Evolutionary conservation across 2,329 filamentous ascomycete species (phyloP).

Genomic region (Venturia aucupariae): DNA sequence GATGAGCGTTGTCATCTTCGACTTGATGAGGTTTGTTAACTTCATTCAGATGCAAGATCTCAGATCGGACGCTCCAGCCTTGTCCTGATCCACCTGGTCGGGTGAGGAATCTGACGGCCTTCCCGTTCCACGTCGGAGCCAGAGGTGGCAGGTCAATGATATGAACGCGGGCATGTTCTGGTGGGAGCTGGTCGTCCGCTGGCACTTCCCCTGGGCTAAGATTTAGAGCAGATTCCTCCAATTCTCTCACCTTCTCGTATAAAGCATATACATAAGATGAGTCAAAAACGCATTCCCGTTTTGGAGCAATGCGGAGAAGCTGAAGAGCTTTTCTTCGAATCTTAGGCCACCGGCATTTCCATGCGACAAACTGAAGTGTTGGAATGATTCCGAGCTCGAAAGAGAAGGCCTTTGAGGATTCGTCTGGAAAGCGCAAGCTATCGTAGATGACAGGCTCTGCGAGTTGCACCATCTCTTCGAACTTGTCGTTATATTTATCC

Average conservation of each 20-base stretch:
- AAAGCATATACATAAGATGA: neutral
- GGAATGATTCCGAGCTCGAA: conserved; percentile 7
- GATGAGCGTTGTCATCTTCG: neutral
- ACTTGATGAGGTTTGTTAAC: neutral
- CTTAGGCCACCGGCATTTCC: conserved; percentile 7
- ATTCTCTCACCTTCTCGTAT: neutral
- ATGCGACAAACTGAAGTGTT: conserved; percentile 5
- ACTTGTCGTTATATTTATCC: neutral
- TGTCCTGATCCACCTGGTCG: neutral
- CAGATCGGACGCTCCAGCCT: neutral
- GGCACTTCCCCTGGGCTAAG: neutral
- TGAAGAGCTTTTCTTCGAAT: neutral
- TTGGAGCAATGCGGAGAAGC: neutral
- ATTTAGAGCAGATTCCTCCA: neutral
- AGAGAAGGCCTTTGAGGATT: neutral
- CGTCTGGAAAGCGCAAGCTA: neutral
- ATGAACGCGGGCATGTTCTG: neutral
- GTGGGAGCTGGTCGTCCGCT: neutral
- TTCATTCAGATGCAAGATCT: neutral
- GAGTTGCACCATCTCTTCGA: neutral
- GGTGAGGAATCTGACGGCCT: neutral
- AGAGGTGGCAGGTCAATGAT: conserved; percentile 8
- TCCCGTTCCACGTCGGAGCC: neutral
- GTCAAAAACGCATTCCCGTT: conserved; percentile 7
- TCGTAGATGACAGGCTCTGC: neutral